Percentiles rank a stretch among this genome's conserved stretches.
These are phyloP conservation scores for Hypsizygus ulmarius DNA, from an alignment of 1,284 basidiomycete genomes.

Conservation along the genomic window DNA sequence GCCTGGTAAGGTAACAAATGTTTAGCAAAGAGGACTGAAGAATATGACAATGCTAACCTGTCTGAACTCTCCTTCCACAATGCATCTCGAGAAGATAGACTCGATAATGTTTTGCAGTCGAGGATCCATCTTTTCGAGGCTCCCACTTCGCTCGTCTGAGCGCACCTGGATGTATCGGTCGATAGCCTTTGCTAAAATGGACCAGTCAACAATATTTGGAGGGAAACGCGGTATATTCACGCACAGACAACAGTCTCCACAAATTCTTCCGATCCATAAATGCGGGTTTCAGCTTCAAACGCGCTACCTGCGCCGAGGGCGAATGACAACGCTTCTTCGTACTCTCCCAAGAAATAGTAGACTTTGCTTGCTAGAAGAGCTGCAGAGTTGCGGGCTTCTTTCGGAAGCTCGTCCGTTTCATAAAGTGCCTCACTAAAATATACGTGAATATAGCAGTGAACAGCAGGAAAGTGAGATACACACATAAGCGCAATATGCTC, in stretches of 20 bases:
- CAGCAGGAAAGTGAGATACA: constrained; percentile 32
- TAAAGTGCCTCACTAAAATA: constrained; percentile 79
- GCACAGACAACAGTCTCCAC: constrained; percentile 90
- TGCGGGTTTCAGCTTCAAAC: constrained; percentile 74
- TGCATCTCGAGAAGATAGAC: constrained; percentile 80
- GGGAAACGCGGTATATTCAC: constrained; percentile 31
- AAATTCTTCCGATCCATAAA: constrained; percentile 75
- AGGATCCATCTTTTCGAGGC: constrained; percentile 65
- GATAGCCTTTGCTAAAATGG: constrained; percentile 79
- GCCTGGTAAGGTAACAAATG: constrained; percentile 50
- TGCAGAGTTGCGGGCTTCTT: constrained; percentile 73
- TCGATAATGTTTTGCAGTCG: constrained; percentile 83
- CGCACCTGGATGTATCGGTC: constrained; percentile 81
- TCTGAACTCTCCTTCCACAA: constrained; percentile 84
- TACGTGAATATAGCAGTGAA: constrained; percentile 14
- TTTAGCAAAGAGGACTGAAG: constrained; percentile 13
- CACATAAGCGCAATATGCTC: constrained; percentile 89
- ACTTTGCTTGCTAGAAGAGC: constrained; percentile 92
- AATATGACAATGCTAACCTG: constrained; percentile 54
- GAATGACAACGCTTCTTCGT: constrained; percentile 91
- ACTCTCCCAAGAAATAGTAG: constrained; percentile 92
- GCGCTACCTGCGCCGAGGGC: constrained; percentile 86
- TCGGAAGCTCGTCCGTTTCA: constrained; percentile 75
- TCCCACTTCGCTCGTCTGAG: constrained; percentile 48
- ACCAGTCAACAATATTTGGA: constrained; percentile 12